Percentiles rank a stretch among this genome's conserved stretches.
Conservation (phyloP, 768 basidiomycete species). For the Agaricus subrufescens region DNA sequence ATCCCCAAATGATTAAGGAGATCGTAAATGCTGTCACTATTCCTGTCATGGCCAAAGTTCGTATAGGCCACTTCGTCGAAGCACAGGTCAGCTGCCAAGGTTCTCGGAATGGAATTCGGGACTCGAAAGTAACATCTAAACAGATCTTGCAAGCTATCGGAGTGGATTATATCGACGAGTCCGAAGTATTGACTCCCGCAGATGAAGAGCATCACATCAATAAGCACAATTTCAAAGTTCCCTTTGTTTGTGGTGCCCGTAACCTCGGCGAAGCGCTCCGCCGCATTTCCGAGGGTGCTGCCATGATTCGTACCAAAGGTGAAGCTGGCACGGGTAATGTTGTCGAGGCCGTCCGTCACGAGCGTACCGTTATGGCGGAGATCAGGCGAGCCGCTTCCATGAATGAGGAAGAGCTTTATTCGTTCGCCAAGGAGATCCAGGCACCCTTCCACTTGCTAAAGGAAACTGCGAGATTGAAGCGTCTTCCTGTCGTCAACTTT, state of each 20-base stretch:
- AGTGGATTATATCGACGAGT: slow-evolving; percentile 96
- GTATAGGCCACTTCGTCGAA: slow-evolving; percentile 98
- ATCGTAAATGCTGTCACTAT: slow-evolving; percentile 95
- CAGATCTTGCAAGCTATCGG: slow-evolving; percentile 93
- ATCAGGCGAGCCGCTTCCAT: slow-evolving; percentile 84
- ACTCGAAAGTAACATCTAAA: not conserved
- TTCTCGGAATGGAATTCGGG: no score
- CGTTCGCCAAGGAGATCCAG: slow-evolving; percentile 86
- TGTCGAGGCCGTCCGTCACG: slow-evolving; percentile 92
- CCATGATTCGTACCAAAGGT: slow-evolving; percentile 98
- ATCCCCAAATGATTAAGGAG: slow-evolving; percentile 94
- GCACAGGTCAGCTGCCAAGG: slow-evolving; percentile 60
- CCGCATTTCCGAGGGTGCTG: slow-evolving; percentile 94
- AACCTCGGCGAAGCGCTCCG: slow-evolving; percentile 95
- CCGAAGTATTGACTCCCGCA: slow-evolving; percentile 91
- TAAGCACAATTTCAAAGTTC: slow-evolving; percentile 93
- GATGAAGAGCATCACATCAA: slow-evolving; percentile 97
- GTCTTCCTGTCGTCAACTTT: slow-evolving; percentile 94
- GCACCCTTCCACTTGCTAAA: slow-evolving; percentile 95
- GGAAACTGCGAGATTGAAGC: slow-evolving; percentile 90
- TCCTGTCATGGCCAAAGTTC: slow-evolving; percentile 94
- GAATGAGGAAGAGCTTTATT: slow-evolving; percentile 93
- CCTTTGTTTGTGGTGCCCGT: slow-evolving; percentile 94
- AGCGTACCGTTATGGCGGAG: slow-evolving; percentile 76
- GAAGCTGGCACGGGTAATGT: slow-evolving; percentile 88